Evolutionary conservation across 192 early-diverging fungal genomes (phyloP).

Genomic region (Linnemannia hyalina): DNA sequence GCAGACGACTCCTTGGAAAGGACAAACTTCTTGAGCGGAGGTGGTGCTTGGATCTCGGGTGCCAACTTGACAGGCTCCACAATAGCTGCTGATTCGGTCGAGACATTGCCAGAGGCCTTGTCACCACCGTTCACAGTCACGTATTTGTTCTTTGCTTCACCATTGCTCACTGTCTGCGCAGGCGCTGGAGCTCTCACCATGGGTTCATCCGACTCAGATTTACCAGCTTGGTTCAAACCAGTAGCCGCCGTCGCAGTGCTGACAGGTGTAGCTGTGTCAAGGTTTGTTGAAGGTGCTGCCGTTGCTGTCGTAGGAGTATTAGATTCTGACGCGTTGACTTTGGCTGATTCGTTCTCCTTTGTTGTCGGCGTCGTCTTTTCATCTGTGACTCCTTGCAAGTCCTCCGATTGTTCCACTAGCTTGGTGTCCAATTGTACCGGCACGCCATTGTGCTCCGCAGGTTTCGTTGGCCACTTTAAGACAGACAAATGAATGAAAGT

Average conservation of each 20-base stretch:
- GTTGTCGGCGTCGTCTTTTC: not conserved
- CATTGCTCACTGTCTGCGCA: not conserved
- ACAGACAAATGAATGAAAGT: not conserved
- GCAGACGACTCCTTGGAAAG: not conserved
- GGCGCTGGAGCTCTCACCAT: not conserved
- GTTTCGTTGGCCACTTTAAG: conserved; percentile 26
- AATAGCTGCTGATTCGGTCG: not conserved
- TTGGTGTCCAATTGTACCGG: not conserved
- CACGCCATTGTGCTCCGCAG: not conserved
- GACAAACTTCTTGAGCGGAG: not conserved
- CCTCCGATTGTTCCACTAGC: conserved; percentile 1
- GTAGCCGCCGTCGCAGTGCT: not conserved
- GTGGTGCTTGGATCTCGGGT: not conserved
- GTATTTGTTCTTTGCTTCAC: not conserved
- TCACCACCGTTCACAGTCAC: not conserved
- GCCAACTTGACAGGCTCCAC: not conserved
- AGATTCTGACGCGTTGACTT: not conserved
- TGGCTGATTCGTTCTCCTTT: not conserved
- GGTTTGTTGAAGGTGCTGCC: not conserved
- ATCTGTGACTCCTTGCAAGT: not conserved
- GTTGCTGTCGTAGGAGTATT: not conserved
- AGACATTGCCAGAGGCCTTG: not conserved
- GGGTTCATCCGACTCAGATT: not conserved
- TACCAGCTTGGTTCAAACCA: not conserved
- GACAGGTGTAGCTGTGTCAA: not conserved